Evolutionary conservation across 495 filamentous ascomycete genomes (phyloP), one percentile per base, ranked within the genome.

Genomic region (Thermothielavioides terrestris): DNA sequence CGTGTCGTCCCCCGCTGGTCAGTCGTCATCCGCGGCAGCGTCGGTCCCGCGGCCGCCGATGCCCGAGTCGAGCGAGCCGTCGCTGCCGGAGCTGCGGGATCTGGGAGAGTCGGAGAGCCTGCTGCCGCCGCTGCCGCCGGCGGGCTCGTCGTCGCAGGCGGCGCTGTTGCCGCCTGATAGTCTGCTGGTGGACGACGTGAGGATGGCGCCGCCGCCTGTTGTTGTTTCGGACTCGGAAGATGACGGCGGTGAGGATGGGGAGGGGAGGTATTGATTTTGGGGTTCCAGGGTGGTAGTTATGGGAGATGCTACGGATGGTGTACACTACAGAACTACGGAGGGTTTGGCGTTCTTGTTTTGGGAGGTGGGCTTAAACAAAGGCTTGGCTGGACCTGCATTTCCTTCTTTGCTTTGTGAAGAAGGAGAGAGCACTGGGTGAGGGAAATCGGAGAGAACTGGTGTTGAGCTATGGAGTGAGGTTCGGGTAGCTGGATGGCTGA

Each of bases 91-190:
- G 0, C 39, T 47, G 15, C 4, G 37, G 15, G 58, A 62, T 0
- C 45, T 27, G 49, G 23, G 26, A 10, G 37, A 40, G 28, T n/a
- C n/a, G n/a, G 31, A 51, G 28, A 21, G 17, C 17, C 4, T 2
- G 20, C 35, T 42, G 9, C 32, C 52, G 8, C 39, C 32, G 30
- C 45, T 43, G 21, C 44, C 30, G 30, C 15, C 34, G 17, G 25
- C 8, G 4, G 34, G n/a, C 47, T 52, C 40, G n/a, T 73, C 68
- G 18, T 71, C 70, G 17, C 71, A 75, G 54, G 62, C 67, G 4
- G 50, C 65, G 49, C 71, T 79, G 60, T 60, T 79, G 58, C 62
- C 77, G 46, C 73, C 72, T 26, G 76, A 78, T 34, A 80, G 76
- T 57, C 55, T 82, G 53, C 26, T 80, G 51, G 59, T 70, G 30